phyloP scores from a whole-genome alignment of 345 rosid genomes.

The Salix arbutifolia region DNA sequence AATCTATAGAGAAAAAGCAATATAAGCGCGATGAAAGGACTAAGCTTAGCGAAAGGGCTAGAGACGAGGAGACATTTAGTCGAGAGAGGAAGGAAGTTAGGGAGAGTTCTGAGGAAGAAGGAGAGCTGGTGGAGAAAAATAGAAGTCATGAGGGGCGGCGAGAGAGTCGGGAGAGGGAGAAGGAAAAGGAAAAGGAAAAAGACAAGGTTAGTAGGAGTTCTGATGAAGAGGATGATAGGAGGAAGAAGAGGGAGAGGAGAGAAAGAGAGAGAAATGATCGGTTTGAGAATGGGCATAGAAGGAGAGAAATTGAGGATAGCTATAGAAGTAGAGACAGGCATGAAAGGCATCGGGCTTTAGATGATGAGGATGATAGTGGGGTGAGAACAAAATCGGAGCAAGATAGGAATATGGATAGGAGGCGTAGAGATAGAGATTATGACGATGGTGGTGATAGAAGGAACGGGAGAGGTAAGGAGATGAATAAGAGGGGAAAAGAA shows the following conservation, averaged over 20 bases:
- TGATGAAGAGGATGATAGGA: slow-evolving; percentile 25
- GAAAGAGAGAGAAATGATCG: slow-evolving; percentile 29
- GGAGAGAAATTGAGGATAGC: slow-evolving; percentile 21
- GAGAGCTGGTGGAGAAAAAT: slow-evolving; percentile 17
- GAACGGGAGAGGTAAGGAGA: slow-evolving; percentile 25
- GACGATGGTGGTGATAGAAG: slow-evolving; percentile 25
- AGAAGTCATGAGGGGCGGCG: background rate
- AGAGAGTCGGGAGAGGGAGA: background rate
- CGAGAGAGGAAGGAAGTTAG: background rate
- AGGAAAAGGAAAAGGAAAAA: background rate
- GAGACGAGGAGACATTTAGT: background rate
- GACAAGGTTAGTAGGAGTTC: background rate
- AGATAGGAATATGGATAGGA: slow-evolving; percentile 8
- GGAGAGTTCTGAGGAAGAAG: slow-evolving; percentile 19
- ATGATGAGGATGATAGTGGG: slow-evolving; percentile 25
- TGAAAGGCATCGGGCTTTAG: slow-evolving; percentile 13
- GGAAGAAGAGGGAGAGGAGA: slow-evolving; percentile 23
- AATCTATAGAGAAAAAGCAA: too few relatives aligned
- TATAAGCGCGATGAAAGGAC: background rate
- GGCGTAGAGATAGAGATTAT: slow-evolving; percentile 13
- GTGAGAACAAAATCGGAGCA: slow-evolving; percentile 6
- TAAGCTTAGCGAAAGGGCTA: slow-evolving; percentile 5
- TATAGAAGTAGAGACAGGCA: slow-evolving; percentile 27
- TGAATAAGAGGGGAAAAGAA: slow-evolving; percentile 23
- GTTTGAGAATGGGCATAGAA: slow-evolving; percentile 18